Conservation (phyloP, 306 rosid genomes). For the barrel medic (Medicago truncatula) region MtrunA17r5.0-ANR NC_053045.1:27236501-27237000, state of each 20-base stretch:
- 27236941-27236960: constrained; percentile 6
- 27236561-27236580: neutral
- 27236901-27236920: constrained; percentile 7
- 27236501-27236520: no score
- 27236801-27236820: no score
- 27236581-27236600: constrained; percentile 14
- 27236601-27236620: neutral
- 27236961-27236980: neutral
- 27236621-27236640: constrained; percentile 2
- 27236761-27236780: no score
- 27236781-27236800: no score
- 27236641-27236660: constrained; percentile 5
- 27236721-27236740: no score
- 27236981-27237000: constrained; percentile 75
- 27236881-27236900: neutral
- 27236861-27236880: neutral
- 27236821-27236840: no score
- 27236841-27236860: no score
- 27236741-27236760: no score
- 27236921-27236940: neutral
- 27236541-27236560: neutral
- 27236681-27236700: no score
- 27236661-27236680: neutral
- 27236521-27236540: neutral
- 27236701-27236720: no score